Base-by-base conservation (phyloP, 345 rosid genomes). In the Citropsis articulata region DNA sequence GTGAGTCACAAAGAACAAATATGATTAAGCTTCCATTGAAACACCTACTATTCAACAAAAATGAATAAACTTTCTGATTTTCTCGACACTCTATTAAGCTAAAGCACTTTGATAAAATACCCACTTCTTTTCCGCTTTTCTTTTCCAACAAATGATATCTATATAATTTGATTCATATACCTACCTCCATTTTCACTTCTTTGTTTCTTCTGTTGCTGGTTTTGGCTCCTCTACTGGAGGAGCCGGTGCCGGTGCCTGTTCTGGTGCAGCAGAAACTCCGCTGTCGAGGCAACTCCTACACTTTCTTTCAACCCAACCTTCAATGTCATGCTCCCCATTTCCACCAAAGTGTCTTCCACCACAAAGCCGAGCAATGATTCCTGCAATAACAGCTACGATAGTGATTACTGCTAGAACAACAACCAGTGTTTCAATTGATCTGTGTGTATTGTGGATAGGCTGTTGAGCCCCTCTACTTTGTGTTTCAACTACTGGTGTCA, bases 221-320 rank as follows among this genome's bases (percentile, higher is more conserved):
- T 86, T 84, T 42, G 86, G 22, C 5, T 79, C 82, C 53, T 82
- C 81, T 1, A 86, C 76, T 9, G 50, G 50, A 45, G 50, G 50
- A 0, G 48, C 48, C 14, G 50, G 50, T 2, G 48, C 48, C 48
- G 48, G 48, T 9, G 48, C 48, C 48, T 2, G 3, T 42, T 10
- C 48, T 12, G 48, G 48, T 45, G 84, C 79, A 4, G 89, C 27
- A 3, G 95, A 83, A 48, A 95, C 50, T 8, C 98, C 98, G 16
- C 93, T 92, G 55, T 95, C 99, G 25, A 95, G 88, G 89, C 99
- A 92, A 79, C 86, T 93, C 73, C 92, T 84, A 71, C 99, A 93
- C 80, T 83, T 91, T 25, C 81, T 87, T 79, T 95, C 98, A 10
- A 93, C 90, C 98, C 98, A 95, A 24, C 98, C 94, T 87, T 95